A percentile compares a stretch with the other conserved stretches of the same genome.
Evolutionary conservation across 768 basidiomycete species (phyloP).

Genomic region (Sutorius australiensis): DNA sequence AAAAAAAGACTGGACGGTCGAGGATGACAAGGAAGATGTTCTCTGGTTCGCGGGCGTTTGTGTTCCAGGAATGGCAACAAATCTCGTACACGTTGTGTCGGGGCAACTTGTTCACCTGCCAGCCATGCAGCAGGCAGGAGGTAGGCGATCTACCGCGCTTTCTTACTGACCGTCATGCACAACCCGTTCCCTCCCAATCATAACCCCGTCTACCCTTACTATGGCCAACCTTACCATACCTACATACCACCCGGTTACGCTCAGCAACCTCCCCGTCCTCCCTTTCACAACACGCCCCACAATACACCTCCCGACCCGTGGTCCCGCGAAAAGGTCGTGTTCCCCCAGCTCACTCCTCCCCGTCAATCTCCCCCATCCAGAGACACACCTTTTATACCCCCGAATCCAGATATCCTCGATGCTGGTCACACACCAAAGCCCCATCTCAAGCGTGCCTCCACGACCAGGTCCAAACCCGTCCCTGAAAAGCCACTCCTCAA

Average conservation of each 20-base stretch:
- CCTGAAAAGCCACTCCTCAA: slow-evolving; percentile 41
- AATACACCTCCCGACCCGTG: slow-evolving; percentile 30
- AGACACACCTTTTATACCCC: slow-evolving; percentile 24
- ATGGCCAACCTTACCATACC: slow-evolving; percentile 42
- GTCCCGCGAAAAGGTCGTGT: slow-evolving; percentile 33
- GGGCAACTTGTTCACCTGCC: slow-evolving; percentile 5
- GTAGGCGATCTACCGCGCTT: slow-evolving; percentile 4
- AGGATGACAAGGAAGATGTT: not conserved
- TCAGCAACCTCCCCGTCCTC: slow-evolving; percentile 17
- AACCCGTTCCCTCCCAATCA: slow-evolving; percentile 33
- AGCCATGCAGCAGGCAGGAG: slow-evolving; percentile 20
- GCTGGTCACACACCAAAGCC: slow-evolving; percentile 26
- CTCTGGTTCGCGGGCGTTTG: not conserved
- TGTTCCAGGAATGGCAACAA: slow-evolving; percentile 34
- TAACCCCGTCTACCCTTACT: slow-evolving; percentile 44
- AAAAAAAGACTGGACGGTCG: not conserved
- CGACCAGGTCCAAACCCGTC: slow-evolving; percentile 21
- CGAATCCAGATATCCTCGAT: slow-evolving; percentile 19
- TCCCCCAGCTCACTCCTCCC: slow-evolving; percentile 23
- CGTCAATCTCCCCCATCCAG: slow-evolving; percentile 20
- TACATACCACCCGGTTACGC: slow-evolving; percentile 31
- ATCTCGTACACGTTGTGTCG: slow-evolving; percentile 24
- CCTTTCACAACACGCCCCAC: slow-evolving; percentile 31
- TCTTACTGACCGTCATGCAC: slow-evolving; percentile 26
- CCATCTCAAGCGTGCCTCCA: slow-evolving; percentile 35